Evolutionary conservation across 2,329 filamentous ascomycete genomes (phyloP), one percentile per base, ranked within the genome.

Genomic region (Hortaea sp.): DNA sequence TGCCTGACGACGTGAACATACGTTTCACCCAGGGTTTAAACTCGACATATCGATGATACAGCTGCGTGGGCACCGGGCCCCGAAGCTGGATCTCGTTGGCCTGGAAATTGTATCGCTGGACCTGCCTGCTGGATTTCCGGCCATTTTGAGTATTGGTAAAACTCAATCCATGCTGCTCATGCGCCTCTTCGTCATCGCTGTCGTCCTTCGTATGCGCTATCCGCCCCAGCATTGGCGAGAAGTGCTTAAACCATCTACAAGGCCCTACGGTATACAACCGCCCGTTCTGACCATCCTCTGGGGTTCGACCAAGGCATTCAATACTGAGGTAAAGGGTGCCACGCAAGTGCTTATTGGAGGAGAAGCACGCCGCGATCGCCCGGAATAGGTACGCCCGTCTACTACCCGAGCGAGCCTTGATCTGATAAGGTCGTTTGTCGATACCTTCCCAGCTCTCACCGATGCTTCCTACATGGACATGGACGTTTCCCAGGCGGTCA

Each of bases 21-120:
- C 81, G 79, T 43, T 85, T 86, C 45, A 97, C 85, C 59, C 95
- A 87, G 28, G 89, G 88, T 47, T 81, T 84, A 67, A 95, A 95
- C 63, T 94, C 89, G 47, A 95, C 89, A 60, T 85, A 97, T 54
- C 88, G 84, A 63, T 95, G 89, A 64, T 95, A 95, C 31, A 97
- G 72, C 51, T 81, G 73, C 2, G 79, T 71, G 0, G 90, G 89
- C 0, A 92, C 83, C 0, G 90, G 90, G 0, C 90, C 90, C 40
- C 77, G 74, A 6, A 97, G 75, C 63, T 95, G 90, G 59, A 95
- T 81, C 64, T 95, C 85, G 63, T 88, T 89, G 35, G 90, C 86
- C 73, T 95, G 89, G 67, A 97, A 97, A 65, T 85, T 89, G 58
- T 56, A 59, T 27, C 81, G 82, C 44, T 52, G 34, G 44, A 38